Percentiles rank a stretch among this genome's conserved stretches.
phyloP scores from a whole-genome alignment of 176 grass and related monocot species.

The Oryza brachyantha region DNA sequence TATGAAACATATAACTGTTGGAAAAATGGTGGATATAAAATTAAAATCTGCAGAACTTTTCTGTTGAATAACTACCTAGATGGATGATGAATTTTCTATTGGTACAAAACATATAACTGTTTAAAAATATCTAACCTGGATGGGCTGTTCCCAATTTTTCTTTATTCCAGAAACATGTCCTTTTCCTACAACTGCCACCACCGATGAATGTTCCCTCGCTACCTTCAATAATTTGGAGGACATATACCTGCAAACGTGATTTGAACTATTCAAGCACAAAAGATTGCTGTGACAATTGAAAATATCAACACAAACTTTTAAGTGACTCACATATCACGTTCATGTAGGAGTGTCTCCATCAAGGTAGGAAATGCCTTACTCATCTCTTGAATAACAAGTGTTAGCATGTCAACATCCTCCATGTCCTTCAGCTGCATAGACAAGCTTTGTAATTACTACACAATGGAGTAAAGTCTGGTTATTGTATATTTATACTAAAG shows the following conservation, averaged over 20 bases:
- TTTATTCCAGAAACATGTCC: slow-evolving; percentile 93
- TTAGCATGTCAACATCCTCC: slow-evolving; percentile 92
- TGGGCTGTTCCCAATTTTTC: slow-evolving; percentile 78
- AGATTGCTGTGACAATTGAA: background rate
- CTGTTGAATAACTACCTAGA: background rate
- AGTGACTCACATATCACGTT: slow-evolving; percentile 80
- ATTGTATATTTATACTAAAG: background rate
- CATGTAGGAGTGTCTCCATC: slow-evolving; percentile 83
- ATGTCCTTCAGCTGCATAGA: slow-evolving; percentile 87
- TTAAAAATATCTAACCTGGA: slow-evolving; percentile 51
- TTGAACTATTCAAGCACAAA: background rate
- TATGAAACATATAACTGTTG: background rate
- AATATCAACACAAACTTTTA: background rate
- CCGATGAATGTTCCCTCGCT: slow-evolving; percentile 77
- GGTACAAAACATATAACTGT: background rate
- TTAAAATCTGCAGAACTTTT: background rate
- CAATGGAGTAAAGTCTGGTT: background rate
- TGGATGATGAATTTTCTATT: background rate
- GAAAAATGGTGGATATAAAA: background rate
- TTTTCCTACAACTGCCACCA: slow-evolving; percentile 92
- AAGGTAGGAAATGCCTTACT: slow-evolving; percentile 89
- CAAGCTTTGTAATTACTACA: background rate
- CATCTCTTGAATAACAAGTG: slow-evolving; percentile 94
- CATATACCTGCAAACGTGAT: slow-evolving; percentile 72
- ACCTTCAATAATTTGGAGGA: slow-evolving; percentile 66